These are phyloP conservation scores for Rhodotorula sp. DNA, from an alignment of 1,284 basidiomycete species.

Conservation along the genomic window DNA sequence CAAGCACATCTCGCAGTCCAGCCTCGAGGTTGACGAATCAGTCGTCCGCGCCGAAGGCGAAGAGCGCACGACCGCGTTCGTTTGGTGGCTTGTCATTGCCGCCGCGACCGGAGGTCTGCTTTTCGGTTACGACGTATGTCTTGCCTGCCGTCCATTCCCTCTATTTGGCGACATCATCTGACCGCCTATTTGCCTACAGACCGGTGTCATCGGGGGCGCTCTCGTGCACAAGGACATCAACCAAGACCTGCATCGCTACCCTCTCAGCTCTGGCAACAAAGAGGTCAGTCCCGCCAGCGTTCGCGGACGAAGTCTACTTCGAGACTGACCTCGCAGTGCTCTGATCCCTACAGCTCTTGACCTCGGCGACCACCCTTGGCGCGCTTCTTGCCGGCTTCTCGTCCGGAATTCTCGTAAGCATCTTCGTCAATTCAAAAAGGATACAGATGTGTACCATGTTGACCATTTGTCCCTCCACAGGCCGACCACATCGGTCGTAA, in stretches of 20 bases:
- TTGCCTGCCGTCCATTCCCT: conserved; percentile 12
- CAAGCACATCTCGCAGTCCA: conserved; percentile 23
- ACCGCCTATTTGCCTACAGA: conserved; percentile 8
- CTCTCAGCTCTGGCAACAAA: conserved; percentile 30
- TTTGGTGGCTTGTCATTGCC: conserved; percentile 59
- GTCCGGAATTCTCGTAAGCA: conserved; percentile 67
- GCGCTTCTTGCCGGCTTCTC: conserved; percentile 70
- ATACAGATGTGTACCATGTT: no score
- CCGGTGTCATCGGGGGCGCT: conserved; percentile 41
- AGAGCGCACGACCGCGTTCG: conserved; percentile 65
- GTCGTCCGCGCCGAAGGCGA: conserved; percentile 65
- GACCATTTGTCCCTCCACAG: conserved; percentile 1
- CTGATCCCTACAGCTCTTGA: conserved; percentile 45
- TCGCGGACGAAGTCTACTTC: no score
- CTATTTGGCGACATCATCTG: conserved; percentile 1
- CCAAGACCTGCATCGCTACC: conserved; percentile 21
- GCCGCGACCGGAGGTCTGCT: conserved; percentile 49
- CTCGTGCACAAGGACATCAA: conserved; percentile 38
- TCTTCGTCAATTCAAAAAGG: conserved; percentile 46
- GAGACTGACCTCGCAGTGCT: background rate
- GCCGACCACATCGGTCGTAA: conserved; percentile 42
- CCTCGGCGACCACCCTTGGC: conserved; percentile 73
- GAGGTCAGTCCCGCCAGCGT: conserved; percentile 18
- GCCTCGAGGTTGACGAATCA: conserved; percentile 53
- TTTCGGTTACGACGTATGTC: conserved; percentile 38